Conservation (phyloP, 2,329 filamentous ascomycete species). For the Mollisiaceae sp. region DNA sequence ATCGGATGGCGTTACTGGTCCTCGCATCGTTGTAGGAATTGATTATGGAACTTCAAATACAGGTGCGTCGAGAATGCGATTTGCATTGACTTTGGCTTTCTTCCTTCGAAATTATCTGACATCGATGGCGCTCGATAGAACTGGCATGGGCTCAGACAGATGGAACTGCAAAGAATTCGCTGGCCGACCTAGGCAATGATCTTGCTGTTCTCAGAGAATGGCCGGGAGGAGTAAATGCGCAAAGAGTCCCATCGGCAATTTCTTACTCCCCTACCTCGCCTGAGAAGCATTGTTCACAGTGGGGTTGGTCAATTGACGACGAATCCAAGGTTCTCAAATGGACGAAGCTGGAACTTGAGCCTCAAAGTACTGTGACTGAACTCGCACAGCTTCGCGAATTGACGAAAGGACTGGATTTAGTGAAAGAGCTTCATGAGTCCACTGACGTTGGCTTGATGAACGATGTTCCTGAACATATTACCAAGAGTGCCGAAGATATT, state of each 20-base stretch:
- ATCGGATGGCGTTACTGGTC: constrained; percentile 1
- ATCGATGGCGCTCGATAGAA: not conserved
- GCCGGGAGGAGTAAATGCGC: not conserved
- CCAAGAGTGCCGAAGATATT: constrained; percentile 14
- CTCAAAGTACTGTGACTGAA: constrained; percentile 6
- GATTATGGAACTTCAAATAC: constrained; percentile 20
- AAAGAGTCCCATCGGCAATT: constrained; percentile 16
- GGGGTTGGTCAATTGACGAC: constrained; percentile 19
- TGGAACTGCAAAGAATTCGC: not conserved
- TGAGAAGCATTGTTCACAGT: constrained; percentile 1
- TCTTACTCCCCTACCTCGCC: constrained; percentile 5
- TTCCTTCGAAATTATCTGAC: not conserved
- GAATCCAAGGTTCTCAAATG: constrained; percentile 13
- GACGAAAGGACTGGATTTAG: constrained; percentile 10
- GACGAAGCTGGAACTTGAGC: constrained; percentile 19
- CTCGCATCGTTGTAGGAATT: constrained; percentile 18
- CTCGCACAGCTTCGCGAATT: constrained; percentile 7
- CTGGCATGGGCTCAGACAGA: constrained; percentile 16
- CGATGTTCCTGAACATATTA: constrained; percentile 14
- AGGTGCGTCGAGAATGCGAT: constrained; percentile 4
- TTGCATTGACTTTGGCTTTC: not conserved
- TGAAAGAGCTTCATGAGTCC: constrained; percentile 4
- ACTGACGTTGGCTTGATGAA: not conserved
- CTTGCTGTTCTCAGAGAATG: constrained; percentile 7
- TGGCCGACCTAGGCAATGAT: constrained; percentile 1